Base-by-base conservation (phyloP, 2,329 filamentous ascomycete genomes). In the Alternaria consortialis region DNA sequence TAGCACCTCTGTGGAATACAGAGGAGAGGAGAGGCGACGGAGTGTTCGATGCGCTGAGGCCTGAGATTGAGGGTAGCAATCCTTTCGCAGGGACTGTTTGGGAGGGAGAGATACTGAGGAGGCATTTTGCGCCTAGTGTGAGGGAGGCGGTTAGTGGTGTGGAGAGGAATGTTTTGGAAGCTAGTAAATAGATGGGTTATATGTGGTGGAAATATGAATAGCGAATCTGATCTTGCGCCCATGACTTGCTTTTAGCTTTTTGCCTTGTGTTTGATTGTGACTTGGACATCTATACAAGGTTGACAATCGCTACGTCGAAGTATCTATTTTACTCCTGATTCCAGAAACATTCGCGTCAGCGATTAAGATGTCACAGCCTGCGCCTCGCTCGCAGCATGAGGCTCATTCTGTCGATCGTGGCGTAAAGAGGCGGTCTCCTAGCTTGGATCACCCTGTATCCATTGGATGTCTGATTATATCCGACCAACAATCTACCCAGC, bases 1-100 rank as follows among this genome's bases (percentile, higher is more conserved):
- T 98, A 43, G 87, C 87, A 37, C 88, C 90, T n/a, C 80, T 99
- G 62, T 99, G 95, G 94, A 89, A 96, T 72, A 97, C 93, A 0
- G 94, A 98, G 76, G 95, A 98, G 82, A 86, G 94, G 51, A 91
- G 92, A 76, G 94, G 94, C 7, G 94, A 98, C 76, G 95, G 95
- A 2, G 87, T 90, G 1, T 98, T 92, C 73, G 91, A 94, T 78
- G 85, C 93, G 1, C 78, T 90, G 43, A 88, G 88, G 52, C 60
- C 64, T 6, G 91, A 90, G 65, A 86, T 96, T 4, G 94, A 97
- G 79, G 89, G 87, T 7, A 94, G 90, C 68, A 98, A 98, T 80
- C 93, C 94, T 1, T 97, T 95, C 79, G 91, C 94, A 0, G 88
- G 89, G 5, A 97, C 93, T 0, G 86, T 96, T 0, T 99, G 94